A percentile compares a stretch with the other conserved stretches of the same genome.
Conservation (phyloP, 2,329 filamentous ascomycete species). For the Aureobasidium sp. region DNA sequence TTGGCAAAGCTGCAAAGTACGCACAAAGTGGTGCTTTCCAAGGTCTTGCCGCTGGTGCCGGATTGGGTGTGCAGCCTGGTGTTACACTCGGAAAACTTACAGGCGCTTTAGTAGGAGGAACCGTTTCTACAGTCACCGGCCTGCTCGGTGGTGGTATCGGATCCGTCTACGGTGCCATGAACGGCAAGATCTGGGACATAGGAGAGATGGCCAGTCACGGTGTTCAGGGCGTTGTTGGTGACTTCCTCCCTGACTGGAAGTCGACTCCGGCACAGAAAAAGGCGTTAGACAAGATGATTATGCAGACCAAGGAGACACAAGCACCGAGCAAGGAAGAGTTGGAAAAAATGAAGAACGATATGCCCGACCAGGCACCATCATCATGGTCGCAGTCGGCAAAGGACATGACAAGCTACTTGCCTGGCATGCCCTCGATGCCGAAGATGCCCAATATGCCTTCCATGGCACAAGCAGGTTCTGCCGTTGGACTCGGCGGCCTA, state of each 20-base stretch:
- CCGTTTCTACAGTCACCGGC: constrained; percentile 29
- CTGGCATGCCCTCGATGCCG: constrained; percentile 20
- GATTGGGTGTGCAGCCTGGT: constrained; percentile 31
- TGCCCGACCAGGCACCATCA: constrained; percentile 28
- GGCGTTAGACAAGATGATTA: constrained; percentile 33
- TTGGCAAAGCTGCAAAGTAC: constrained; percentile 37
- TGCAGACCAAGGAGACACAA: constrained; percentile 30
- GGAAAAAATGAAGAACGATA: constrained; percentile 30
- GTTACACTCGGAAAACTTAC: constrained; percentile 31
- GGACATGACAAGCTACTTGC: constrained; percentile 31
- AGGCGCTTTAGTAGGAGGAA: constrained; percentile 31
- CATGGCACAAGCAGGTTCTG: constrained; percentile 19
- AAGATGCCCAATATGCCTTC: constrained; percentile 23
- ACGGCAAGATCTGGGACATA: constrained; percentile 30
- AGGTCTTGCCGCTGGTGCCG: constrained; percentile 34
- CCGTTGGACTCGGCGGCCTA: constrained; percentile 25
- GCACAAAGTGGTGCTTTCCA: constrained; percentile 34
- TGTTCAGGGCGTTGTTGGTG: constrained; percentile 28
- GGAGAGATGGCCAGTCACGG: constrained; percentile 32
- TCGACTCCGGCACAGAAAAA: constrained; percentile 30
- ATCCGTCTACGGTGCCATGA: constrained; percentile 31
- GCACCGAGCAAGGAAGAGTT: constrained; percentile 29
- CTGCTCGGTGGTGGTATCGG: constrained; percentile 31
- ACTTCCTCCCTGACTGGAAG: constrained; percentile 30
- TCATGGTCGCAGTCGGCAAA: constrained; percentile 28